Base-by-base conservation (phyloP, 2,329 filamentous ascomycete genomes). In the Albifimbria verrucaria region DNA sequence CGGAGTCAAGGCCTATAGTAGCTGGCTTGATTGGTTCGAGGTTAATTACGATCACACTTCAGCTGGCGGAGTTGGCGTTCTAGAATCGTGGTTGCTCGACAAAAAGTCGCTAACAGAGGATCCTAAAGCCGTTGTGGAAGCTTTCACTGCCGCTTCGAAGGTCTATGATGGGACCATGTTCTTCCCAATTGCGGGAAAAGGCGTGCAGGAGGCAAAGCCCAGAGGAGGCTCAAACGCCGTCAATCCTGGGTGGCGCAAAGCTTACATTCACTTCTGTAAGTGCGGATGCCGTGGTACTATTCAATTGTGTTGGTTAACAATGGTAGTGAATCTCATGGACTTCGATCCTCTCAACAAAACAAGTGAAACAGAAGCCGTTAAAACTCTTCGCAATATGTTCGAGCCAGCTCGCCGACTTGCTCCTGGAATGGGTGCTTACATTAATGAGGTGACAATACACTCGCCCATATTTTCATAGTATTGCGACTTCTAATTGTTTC, bases 51-150 rank as follows among this genome's bases (percentile, higher is more conserved):
- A 78, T 57, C 54, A 65, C 2, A 60, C 55, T 0, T 47, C 61
- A 0, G 73, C 72, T 0, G 76, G 77, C 0, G 56, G 52, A 22
- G 68, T 73, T 36, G 42, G 54, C 0, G 68, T 73, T 21, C 47
- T 75, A 4, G 74, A 71, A 0, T 81, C 78, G 1, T 66, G 78
- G 15, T 65, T 82, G 1, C 52, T 82, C 3, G 71, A 72, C 44
- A 60, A 60, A 1, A 51, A 68, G 0, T 62, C 69, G 0, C 64
- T 81, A 23, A 68, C 68, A 0, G 55, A 49, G 0, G 68, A 76
- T 46, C n/a, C 24, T 67, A 2, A 64, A 62, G 4, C 62, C 21
- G 48, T 49, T 24, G 51, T 25, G 20, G 25, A 26, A 47, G 25
- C 46, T 3, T 15, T 48, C 23, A 32, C 24, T 3, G 17, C 24